Conservation (phyloP, 306 rosid genomes). For the Sechiopsis laciniata region DNA sequence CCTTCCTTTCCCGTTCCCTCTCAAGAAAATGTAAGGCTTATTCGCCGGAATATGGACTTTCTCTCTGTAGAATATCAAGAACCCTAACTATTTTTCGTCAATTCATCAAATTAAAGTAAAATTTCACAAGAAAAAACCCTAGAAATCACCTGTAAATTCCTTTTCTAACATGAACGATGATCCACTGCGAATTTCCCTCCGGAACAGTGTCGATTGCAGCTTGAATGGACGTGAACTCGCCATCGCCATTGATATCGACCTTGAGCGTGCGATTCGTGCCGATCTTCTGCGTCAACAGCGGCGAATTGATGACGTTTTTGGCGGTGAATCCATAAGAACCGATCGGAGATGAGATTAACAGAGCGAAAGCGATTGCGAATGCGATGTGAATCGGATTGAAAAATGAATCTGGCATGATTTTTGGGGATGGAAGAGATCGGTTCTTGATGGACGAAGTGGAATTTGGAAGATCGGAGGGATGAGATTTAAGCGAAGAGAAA, state of each 20-base stretch:
- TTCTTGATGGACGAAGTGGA: neutral
- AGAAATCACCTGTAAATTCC: slow-evolving; percentile 52
- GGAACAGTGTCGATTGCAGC: slow-evolving; percentile 67
- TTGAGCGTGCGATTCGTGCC: slow-evolving; percentile 59
- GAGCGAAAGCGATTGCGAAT: slow-evolving; percentile 17
- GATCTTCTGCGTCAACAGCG: slow-evolving; percentile 50
- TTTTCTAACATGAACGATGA: slow-evolving; percentile 69
- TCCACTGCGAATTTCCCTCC: slow-evolving; percentile 56
- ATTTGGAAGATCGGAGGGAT: slow-evolving; percentile 20
- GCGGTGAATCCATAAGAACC: slow-evolving; percentile 26
- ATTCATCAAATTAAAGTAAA: neutral
- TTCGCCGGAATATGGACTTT: slow-evolving; percentile 54
- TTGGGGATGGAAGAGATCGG: neutral
- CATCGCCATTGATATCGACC: slow-evolving; percentile 63
- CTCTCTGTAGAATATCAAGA: slow-evolving; percentile 40
- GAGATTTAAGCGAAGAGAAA: slow-evolving; percentile 22
- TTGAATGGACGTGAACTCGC: slow-evolving; percentile 64
- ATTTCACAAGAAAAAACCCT: neutral
- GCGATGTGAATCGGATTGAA: slow-evolving; percentile 4
- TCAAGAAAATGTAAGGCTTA: slow-evolving; percentile 67
- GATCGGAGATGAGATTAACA: slow-evolving; percentile 30
- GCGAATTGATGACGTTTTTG: slow-evolving; percentile 41
- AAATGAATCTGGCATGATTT: slow-evolving; percentile 15
- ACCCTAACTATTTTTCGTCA: neutral
- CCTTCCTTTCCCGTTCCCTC: slow-evolving; percentile 87